A percentile compares a stretch with the other conserved stretches of the same genome.
phyloP scores from a whole-genome alignment of 2,329 filamentous ascomycete species.

The Biscogniauxia mediterranea region DNA sequence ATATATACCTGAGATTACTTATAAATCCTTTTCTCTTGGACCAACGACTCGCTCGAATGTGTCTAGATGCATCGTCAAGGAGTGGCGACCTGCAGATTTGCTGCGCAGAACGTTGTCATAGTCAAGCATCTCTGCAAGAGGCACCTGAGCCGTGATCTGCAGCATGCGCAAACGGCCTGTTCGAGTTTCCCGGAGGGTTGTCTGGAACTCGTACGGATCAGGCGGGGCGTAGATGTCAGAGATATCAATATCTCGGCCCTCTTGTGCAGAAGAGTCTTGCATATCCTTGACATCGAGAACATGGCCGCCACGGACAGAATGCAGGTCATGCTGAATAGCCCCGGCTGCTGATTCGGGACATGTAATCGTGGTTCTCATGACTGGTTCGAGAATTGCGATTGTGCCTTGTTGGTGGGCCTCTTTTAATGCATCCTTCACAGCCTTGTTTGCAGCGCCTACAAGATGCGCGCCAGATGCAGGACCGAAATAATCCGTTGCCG shows the following conservation, averaged over 20 bases:
- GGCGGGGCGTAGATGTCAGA: slow-evolving; percentile 80
- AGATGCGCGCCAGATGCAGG: slow-evolving; percentile 65
- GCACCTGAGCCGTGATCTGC: slow-evolving; percentile 81
- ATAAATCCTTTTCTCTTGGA: slow-evolving; percentile 47
- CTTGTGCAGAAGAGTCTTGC: slow-evolving; percentile 71
- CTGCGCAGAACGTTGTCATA: slow-evolving; percentile 87
- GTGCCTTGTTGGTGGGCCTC: slow-evolving; percentile 53
- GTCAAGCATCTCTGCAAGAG: slow-evolving; percentile 93
- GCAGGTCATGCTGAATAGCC: slow-evolving; percentile 78
- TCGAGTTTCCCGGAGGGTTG: slow-evolving; percentile 52
- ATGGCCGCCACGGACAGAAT: slow-evolving; percentile 70
- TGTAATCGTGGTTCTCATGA: slow-evolving; percentile 86
- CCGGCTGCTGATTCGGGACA: slow-evolving; percentile 82
- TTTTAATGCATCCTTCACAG: slow-evolving; percentile 68
- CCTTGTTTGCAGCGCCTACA: slow-evolving; percentile 59
- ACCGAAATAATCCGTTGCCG: slow-evolving; percentile 61
- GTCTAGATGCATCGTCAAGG: slow-evolving; percentile 58
- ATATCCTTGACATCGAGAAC: slow-evolving; percentile 66
- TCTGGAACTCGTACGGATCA: slow-evolving; percentile 70
- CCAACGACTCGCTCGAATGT: slow-evolving; percentile 56
- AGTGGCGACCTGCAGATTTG: slow-evolving; percentile 77
- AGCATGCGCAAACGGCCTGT: slow-evolving; percentile 49
- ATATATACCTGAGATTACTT: not conserved
- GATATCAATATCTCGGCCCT: slow-evolving; percentile 57
- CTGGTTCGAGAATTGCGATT: slow-evolving; percentile 80